A percentile compares a stretch with the other conserved stretches of the same genome.
These are phyloP conservation scores for Diaporthe vexans DNA, from an alignment of 2,329 filamentous ascomycete genomes.

Conservation along the genomic window DNA sequence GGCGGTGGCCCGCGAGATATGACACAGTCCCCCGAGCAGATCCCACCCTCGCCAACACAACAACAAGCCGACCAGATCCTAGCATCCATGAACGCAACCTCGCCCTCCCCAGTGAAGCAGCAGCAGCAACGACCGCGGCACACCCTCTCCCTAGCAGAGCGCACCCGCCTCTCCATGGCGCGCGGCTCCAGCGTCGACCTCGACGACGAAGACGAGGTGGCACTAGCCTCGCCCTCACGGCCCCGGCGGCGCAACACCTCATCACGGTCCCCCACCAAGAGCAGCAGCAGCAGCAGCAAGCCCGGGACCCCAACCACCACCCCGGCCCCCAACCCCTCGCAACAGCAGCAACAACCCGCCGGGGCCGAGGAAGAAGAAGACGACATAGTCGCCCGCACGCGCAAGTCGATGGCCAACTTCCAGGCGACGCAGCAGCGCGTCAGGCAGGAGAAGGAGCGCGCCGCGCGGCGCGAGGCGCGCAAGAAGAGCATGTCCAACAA, in stretches of 20 bases:
- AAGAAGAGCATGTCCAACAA: slow-evolving; percentile 44
- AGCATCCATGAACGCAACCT: slow-evolving; percentile 66
- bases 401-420: slow-evolving; percentile 73
- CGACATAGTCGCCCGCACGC: slow-evolving; percentile 70
- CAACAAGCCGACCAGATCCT: slow-evolving; percentile 70
- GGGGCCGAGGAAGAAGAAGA: slow-evolving; percentile 50
- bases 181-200: slow-evolving; percentile 60
- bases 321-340: not conserved
- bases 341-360: not conserved
- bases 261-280: slow-evolving; percentile 32
- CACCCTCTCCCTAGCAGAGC: slow-evolving; percentile 78
- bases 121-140: slow-evolving; percentile 63
- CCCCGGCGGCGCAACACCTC: slow-evolving; percentile 22
- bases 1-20: not conserved
- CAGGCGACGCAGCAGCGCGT: slow-evolving; percentile 73
- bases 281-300: slow-evolving; percentile 44
- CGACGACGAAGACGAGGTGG: slow-evolving; percentile 44
- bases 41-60: slow-evolving; percentile 58
- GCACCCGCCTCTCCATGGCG: slow-evolving; percentile 86
- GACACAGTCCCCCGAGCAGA: slow-evolving; percentile 41
- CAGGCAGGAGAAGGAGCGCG: slow-evolving; percentile 68
- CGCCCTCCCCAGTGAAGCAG: slow-evolving; percentile 69
- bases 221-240: not conserved
- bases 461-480: slow-evolving; percentile 60
- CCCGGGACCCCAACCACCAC: slow-evolving; percentile 37